These are phyloP conservation scores for Aspergillus quadricinctus DNA, from an alignment of 2,329 filamentous ascomycete genomes.

Conservation along the genomic window DNA sequence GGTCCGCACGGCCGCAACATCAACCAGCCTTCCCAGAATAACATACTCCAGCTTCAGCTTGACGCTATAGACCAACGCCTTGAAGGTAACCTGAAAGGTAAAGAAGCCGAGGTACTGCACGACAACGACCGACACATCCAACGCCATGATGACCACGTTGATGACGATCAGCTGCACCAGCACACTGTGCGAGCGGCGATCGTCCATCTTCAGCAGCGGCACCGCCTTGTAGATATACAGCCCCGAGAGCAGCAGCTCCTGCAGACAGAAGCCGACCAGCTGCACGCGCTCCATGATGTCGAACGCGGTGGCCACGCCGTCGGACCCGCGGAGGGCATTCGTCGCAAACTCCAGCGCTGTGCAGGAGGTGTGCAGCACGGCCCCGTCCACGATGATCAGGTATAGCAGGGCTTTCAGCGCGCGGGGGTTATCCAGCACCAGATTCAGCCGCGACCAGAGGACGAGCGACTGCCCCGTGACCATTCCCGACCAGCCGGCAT, in stretches of 20 bases:
- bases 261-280: constrained; percentile 51
- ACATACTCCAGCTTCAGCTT: constrained; percentile 48
- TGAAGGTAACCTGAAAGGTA: constrained; percentile 42
- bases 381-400: constrained; percentile 44
- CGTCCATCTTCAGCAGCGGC: constrained; percentile 44
- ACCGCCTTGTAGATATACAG: constrained; percentile 52
- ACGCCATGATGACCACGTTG: constrained; percentile 43
- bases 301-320: constrained; percentile 30
- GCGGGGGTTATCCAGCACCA: constrained; percentile 36
- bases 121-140: constrained; percentile 41
- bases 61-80: constrained; percentile 44
- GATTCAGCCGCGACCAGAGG: constrained; percentile 47
- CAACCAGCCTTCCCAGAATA: constrained; percentile 40
- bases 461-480: constrained; percentile 48
- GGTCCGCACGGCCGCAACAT: constrained; percentile 9
- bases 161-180: constrained; percentile 45
- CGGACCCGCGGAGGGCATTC: constrained; percentile 21
- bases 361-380: constrained; percentile 40
- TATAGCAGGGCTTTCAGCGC: constrained; percentile 35
- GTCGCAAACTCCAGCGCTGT: constrained; percentile 40
- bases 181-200: constrained; percentile 30
- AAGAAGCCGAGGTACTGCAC: constrained; percentile 40
- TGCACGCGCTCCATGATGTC: constrained; percentile 51
- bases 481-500: constrained; percentile 44
- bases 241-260: constrained; percentile 50